Conservation (phyloP, 108 stramenopile species). For the Cyclotella distinguenda region DNA sequence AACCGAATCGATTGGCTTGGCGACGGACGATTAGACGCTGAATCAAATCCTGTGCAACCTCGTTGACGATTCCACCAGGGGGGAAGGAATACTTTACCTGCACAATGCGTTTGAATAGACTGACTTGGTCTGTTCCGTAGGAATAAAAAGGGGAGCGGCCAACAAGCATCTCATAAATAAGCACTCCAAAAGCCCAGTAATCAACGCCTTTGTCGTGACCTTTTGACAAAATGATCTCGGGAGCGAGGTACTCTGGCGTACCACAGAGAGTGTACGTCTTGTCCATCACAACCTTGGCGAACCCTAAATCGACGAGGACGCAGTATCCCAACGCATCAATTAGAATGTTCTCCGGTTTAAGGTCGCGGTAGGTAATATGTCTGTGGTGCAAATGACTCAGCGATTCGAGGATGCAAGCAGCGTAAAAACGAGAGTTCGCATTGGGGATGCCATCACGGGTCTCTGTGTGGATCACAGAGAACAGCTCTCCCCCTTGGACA, state of each 20-base stretch:
- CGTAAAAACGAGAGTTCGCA: slow-evolving; percentile 85
- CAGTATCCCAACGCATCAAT: slow-evolving; percentile 93
- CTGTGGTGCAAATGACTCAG: slow-evolving; percentile 71
- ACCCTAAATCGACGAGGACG: slow-evolving; percentile 98
- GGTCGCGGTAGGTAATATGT: slow-evolving; percentile 76
- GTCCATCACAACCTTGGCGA: slow-evolving; percentile 96
- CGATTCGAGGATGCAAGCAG: slow-evolving; percentile 77
- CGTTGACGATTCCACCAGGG: slow-evolving; percentile 79
- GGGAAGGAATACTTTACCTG: slow-evolving; percentile 92
- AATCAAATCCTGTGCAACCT: slow-evolving; percentile 87
- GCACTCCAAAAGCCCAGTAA: slow-evolving; percentile 98
- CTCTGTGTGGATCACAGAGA: slow-evolving; percentile 90
- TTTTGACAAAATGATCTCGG: slow-evolving; percentile 97
- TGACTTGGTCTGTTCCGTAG: slow-evolving; percentile 91
- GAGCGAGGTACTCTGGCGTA: slow-evolving; percentile 98
- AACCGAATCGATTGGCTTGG: slow-evolving; percentile 87
- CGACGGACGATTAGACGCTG: slow-evolving; percentile 88
- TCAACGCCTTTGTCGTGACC: slow-evolving; percentile 99
- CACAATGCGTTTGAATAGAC: slow-evolving; percentile 96
- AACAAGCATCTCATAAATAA: slow-evolving; percentile 98
- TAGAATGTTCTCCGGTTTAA: slow-evolving; percentile 92
- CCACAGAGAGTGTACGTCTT: slow-evolving; percentile 98
- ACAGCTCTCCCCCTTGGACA: slow-evolving; percentile 93
- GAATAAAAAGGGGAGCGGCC: slow-evolving; percentile 97
- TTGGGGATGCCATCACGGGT: slow-evolving; percentile 90